These are phyloP conservation scores for Pseudogymnoascus sp. DNA, from an alignment of 2,329 filamentous ascomycete species.

Conservation along the genomic window DNA sequence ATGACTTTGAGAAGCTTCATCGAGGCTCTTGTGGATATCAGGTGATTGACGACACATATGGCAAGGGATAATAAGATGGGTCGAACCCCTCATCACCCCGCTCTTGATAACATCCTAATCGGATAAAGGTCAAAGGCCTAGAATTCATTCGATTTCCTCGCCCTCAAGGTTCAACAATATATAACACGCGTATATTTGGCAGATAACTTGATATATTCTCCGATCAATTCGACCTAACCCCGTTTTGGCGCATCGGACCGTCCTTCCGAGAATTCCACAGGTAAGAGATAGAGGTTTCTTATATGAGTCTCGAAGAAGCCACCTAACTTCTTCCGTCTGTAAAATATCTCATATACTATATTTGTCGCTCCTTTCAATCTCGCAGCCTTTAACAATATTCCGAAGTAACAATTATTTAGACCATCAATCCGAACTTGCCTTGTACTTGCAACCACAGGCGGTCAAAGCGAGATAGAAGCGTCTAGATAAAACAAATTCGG, in stretches of 20 bases:
- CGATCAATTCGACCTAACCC: background rate
- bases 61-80: background rate
- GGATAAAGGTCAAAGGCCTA: background rate
- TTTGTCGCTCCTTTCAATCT: background rate
- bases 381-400: background rate
- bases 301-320: constrained; percentile 7
- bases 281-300: constrained; percentile 3
- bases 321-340: background rate
- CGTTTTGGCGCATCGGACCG: background rate
- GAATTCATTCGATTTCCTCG: background rate
- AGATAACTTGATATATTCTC: background rate
- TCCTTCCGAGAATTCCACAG: constrained; percentile 1
- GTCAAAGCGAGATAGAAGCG: background rate
- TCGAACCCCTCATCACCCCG: constrained; percentile 6
- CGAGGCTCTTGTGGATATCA: background rate
- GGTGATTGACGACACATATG: background rate
- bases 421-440: background rate
- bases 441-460: background rate
- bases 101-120: constrained; percentile 8
- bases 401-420: background rate
- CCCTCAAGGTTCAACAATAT: constrained; percentile 1
- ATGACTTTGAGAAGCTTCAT: background rate
- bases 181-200: constrained; percentile 3
- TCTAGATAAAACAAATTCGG: background rate
- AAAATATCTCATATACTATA: background rate